Evolutionary conservation across 2,329 filamentous ascomycete genomes (phyloP), one percentile per base, ranked within the genome.

Genomic region (Fusarium sp.): DNA sequence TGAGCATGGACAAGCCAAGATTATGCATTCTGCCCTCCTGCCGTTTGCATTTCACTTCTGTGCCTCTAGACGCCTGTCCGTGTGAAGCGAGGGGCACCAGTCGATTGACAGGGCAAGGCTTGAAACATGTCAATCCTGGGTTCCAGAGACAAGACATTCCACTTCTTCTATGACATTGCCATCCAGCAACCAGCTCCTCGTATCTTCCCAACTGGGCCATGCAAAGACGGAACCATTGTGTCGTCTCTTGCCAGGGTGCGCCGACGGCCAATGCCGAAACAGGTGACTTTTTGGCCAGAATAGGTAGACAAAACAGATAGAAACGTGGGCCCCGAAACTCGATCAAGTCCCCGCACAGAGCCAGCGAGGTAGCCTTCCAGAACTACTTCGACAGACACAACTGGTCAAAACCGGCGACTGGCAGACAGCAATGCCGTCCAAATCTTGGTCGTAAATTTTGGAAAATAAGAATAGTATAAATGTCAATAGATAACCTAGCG

Each of bases 401-500:
- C 50, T 27, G 13, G 27, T 16, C 39, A 28, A 37, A 54, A 36
- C 52, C 40, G 52, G 47, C 36, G 41, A 40, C 56, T 64, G 36
- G 46, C 58, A 15, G 18, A 47, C 41, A 48, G 40, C 41, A 48
- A 70, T 50, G 54, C 62, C 58, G 55, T 56, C 58, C 50, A 46
- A 59, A 63, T 67, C 59, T 71, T 71, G 61, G 64, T 70, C 63
- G 65, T 70, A 62, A 70, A 66, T 65, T 70, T 73, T 55, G 73
- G 55, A 60, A 70, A 72, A 62, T 58, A 71, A 72, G 71, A 74
- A 70, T 75, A 70, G 68, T 73, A 76, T 78, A 78, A 78, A 79
- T 76, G 74, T 78, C 75, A 77, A 77, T 75, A 71, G 67, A 76
- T 74, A 75, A 78, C 76, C 76, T 72, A 78, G 78, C 79, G 78